Conservation (phyloP, 768 basidiomycete genomes). For the Tylopilus felleus region DNA sequence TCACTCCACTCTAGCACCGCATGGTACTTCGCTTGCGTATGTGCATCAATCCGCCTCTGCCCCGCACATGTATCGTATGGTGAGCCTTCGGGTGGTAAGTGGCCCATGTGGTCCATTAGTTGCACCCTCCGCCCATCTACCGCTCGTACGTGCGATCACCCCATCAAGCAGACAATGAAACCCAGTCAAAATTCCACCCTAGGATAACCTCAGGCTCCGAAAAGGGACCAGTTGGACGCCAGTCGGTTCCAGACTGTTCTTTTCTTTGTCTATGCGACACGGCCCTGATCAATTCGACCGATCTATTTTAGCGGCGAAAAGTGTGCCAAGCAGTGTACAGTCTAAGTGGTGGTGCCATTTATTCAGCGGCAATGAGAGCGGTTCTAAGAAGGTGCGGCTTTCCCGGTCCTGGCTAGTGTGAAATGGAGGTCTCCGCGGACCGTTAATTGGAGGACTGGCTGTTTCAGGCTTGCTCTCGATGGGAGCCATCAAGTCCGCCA, state of each 20-base stretch:
- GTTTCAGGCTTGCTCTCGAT: conserved; percentile 11
- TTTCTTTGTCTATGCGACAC: conserved; percentile 10
- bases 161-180: neutral
- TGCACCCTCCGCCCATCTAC: conserved; percentile 5
- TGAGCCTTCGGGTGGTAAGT: neutral
- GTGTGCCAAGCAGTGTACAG: neutral
- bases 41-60: conserved; percentile 2
- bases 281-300: conserved; percentile 6
- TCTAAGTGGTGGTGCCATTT: neutral
- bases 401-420: conserved; percentile 6
- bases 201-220: neutral
- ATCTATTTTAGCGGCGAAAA: neutral
- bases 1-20: conserved; percentile 6
- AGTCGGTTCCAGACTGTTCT: neutral
- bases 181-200: neutral
- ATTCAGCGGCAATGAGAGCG: conserved; percentile 8
- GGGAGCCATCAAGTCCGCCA: conserved; percentile 18
- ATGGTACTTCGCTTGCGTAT: neutral
- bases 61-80: conserved; percentile 5
- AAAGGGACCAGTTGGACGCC: neutral
- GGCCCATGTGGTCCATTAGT: neutral
- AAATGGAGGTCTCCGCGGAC: conserved; percentile 28
- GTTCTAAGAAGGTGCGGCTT: neutral
- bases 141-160: neutral
- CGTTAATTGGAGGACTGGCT: conserved; percentile 6